Percentiles rank a stretch among this genome's conserved stretches.
These are phyloP conservation scores for Pterocarpus macrocarpus DNA, from an alignment of 306 rosid genomes.

Conservation along the genomic window DNA sequence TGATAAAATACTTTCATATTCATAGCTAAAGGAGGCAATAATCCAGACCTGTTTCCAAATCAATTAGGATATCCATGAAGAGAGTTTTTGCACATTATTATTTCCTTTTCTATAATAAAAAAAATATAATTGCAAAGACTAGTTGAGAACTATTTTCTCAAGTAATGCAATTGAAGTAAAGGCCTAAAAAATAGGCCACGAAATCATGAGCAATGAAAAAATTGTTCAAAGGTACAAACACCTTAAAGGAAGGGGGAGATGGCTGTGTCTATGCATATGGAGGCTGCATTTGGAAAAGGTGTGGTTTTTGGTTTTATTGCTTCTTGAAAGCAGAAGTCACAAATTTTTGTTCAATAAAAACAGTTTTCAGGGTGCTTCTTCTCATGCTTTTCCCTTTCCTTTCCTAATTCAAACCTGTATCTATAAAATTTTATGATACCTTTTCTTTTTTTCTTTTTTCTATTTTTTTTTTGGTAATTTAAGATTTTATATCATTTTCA, in stretches of 20 bases:
- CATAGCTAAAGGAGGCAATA: conserved; percentile 4
- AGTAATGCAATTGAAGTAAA: background rate
- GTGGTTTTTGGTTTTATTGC: conserved; percentile 2
- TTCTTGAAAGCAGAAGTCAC: background rate
- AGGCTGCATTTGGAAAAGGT: background rate
- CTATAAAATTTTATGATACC: background rate
- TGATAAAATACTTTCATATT: conserved; percentile 5
- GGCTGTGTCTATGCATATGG: background rate
- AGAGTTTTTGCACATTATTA: background rate
- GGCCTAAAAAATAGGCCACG: background rate
- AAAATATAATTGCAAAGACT: background rate
- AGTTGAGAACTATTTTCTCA: background rate
- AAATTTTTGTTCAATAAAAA: too few species aligned
- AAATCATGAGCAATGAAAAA: conserved; percentile 27
- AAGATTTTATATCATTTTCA: conserved; percentile 21
- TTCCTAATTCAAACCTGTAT: conserved; percentile 6
- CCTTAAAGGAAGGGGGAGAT: background rate
- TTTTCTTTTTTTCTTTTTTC: too few species aligned
- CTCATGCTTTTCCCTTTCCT: background rate
- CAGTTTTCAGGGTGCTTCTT: too few species aligned
- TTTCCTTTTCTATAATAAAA: background rate
- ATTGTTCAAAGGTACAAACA: background rate
- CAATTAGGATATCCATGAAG: conserved; percentile 8
- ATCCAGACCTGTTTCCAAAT: conserved; percentile 20
- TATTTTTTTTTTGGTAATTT: background rate